Percentiles rank a stretch among this genome's conserved stretches.
phyloP scores from a whole-genome alignment of 768 basidiomycete genomes.

The Podaxis sp. region DNA sequence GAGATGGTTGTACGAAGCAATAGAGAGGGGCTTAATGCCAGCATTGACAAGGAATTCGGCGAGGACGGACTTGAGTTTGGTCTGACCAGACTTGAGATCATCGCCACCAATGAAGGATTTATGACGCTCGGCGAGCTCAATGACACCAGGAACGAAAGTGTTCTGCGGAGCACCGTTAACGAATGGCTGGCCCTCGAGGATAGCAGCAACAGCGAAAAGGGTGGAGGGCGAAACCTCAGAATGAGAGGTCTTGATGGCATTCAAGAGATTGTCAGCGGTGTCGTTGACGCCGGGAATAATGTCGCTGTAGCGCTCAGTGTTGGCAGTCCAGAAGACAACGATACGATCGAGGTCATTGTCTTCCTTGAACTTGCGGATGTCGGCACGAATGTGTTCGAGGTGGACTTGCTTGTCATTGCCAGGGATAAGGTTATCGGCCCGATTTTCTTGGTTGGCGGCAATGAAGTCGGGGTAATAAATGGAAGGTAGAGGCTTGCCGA shows the following conservation, averaged over 20 bases:
- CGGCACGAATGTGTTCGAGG: conserved; percentile 87
- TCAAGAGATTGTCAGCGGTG: conserved; percentile 83
- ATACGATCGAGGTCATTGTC: conserved; percentile 84
- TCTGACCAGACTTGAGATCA: conserved; percentile 97
- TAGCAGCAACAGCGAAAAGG: conserved; percentile 91
- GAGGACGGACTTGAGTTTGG: conserved; percentile 94
- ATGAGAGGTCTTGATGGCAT: conserved; percentile 80
- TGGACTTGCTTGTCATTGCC: conserved; percentile 87
- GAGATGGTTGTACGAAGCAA: conserved; percentile 97
- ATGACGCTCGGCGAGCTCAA: conserved; percentile 86
- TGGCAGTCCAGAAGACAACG: conserved; percentile 97
- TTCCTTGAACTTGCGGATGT: conserved; percentile 91
- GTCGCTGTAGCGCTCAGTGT: conserved; percentile 97
- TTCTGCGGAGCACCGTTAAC: conserved; percentile 99
- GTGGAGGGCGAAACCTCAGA: conserved; percentile 97
- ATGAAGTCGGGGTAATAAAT: conserved; percentile 98
- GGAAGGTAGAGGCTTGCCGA: conserved; percentile 85
- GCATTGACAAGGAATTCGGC: conserved; percentile 99
- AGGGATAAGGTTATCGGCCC: conserved; percentile 86
- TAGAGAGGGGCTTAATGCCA: conserved; percentile 95
- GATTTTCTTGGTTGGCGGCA: conserved; percentile 89
- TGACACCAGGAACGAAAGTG: conserved; percentile 95
- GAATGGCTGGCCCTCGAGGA: conserved; percentile 93
- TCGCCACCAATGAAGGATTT: conserved; percentile 96
- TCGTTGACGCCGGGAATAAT: conserved; percentile 95